Evolutionary conservation across 2,329 filamentous ascomycete species (phyloP).

Genomic region (Coniochaeta sp.): DNA sequence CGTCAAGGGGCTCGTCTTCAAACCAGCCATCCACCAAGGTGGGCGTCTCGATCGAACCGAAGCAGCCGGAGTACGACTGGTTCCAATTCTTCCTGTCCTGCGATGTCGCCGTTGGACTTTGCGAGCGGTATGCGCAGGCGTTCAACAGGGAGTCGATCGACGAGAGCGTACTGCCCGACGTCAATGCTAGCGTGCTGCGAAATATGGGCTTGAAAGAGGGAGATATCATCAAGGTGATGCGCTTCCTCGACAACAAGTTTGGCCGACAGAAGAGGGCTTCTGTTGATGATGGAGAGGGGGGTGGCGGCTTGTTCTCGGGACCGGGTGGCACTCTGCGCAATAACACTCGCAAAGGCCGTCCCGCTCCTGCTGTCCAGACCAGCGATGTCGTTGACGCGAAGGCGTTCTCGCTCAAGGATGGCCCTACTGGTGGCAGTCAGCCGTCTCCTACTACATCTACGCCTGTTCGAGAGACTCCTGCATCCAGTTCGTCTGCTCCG

Average conservation of each 20-base stretch:
- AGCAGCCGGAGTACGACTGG: constrained; percentile 86
- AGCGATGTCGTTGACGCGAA: constrained; percentile 84
- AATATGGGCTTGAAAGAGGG: constrained; percentile 92
- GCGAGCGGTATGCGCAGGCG: constrained; percentile 86
- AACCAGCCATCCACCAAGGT: constrained; percentile 29
- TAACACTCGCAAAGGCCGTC: constrained; percentile 88
- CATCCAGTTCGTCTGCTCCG: constrained; percentile 12
- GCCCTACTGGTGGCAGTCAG: constrained; percentile 31
- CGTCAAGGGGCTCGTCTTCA: constrained; percentile 15
- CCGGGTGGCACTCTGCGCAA: constrained; percentile 87
- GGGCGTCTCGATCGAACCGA: constrained; percentile 57
- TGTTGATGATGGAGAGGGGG: constrained; percentile 51
- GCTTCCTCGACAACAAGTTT: constrained; percentile 75
- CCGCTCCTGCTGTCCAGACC: constrained; percentile 77
- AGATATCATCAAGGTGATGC: constrained; percentile 94
- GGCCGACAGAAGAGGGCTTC: constrained; percentile 56
- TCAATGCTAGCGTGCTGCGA: constrained; percentile 73
- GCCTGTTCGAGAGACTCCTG: constrained; percentile 1
- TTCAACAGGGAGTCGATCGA: constrained; percentile 94
- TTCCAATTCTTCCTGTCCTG: constrained; percentile 96
- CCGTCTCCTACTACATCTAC: constrained; percentile 27
- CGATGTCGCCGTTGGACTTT: constrained; percentile 86
- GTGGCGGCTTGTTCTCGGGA: constrained; percentile 77
- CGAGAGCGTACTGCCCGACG: constrained; percentile 84
- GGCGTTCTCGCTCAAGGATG: constrained; percentile 64